Evolutionary conservation across 768 basidiomycete genomes (phyloP).

Genomic region (Heimioporus sp.): DNA sequence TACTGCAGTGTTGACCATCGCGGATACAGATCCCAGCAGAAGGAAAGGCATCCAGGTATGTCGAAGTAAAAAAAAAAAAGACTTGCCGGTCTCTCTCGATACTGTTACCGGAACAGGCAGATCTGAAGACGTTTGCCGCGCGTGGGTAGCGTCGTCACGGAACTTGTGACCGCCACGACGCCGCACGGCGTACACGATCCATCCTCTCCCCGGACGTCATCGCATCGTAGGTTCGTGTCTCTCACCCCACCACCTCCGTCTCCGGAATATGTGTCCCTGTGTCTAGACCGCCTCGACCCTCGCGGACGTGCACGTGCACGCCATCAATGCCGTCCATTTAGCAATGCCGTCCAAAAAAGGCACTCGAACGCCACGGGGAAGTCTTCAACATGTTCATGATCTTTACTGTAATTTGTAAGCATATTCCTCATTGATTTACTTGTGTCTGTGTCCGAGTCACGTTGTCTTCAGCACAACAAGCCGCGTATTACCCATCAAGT

Average conservation of each 20-base stretch:
- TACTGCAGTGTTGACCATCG: slow-evolving; percentile 69
- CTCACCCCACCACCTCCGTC: not conserved
- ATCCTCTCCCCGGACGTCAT: slow-evolving; percentile 75
- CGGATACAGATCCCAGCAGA: slow-evolving; percentile 79
- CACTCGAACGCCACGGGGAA: no score
- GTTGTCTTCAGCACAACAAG: no score
- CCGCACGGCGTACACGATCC: slow-evolving; percentile 84
- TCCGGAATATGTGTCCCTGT: no score
- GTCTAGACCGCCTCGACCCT: slow-evolving; percentile 49
- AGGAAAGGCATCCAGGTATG: slow-evolving; percentile 88
- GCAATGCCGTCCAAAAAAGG: no score
- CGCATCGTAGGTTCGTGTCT: slow-evolving; percentile 58
- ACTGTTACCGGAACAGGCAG: slow-evolving; percentile 61
- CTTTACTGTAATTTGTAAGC: no score
- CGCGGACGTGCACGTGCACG: slow-evolving; percentile 61
- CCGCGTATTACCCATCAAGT: no score
- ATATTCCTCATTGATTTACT: no score
- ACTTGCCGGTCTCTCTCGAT: not conserved
- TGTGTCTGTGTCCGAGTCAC: no score
- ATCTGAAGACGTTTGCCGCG: slow-evolving; percentile 82
- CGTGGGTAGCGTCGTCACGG: slow-evolving; percentile 78
- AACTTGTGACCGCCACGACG: slow-evolving; percentile 88
- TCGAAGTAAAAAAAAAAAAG: not conserved
- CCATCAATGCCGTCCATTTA: slow-evolving; percentile 89
- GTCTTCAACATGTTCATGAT: no score